phyloP scores from a whole-genome alignment of 148 eudicot species.

The Rhododendron molle region DNA sequence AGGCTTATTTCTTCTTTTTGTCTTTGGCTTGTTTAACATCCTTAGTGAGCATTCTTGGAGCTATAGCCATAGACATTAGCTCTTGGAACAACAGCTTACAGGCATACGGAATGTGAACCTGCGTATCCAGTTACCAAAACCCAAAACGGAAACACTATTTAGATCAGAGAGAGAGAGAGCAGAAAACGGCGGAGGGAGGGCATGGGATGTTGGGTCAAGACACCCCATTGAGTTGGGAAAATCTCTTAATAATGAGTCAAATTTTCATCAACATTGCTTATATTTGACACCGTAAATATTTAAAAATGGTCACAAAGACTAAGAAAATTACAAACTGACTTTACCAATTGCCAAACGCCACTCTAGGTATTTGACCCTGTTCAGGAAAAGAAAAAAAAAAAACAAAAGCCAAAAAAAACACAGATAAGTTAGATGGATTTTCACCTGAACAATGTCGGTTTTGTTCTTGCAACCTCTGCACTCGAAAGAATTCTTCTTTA shows the following conservation, averaged over 20 bases:
- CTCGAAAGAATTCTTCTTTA: conserved; percentile 91
- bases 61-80: conserved; percentile 98
- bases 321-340: not conserved
- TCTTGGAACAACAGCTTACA: conserved; percentile 97
- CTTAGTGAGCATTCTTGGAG: conserved; percentile 94
- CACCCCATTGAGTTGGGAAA: not conserved
- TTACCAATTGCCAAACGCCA: not conserved
- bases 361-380: not conserved
- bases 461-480: conserved; percentile 97
- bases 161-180: not conserved
- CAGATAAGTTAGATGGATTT: not conserved
- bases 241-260: not conserved
- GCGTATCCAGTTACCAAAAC: conserved; percentile 14
- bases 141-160: not conserved
- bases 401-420: not conserved
- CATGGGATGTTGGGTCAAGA: not conserved
- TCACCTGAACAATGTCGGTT: conserved; percentile 95
- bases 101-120: conserved; percentile 96
- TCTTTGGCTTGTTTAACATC: conserved; percentile 64
- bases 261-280: not conserved
- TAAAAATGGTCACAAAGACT: not conserved
- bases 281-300: not conserved
- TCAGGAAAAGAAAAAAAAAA: not conserved
- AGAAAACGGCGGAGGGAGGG: not conserved
- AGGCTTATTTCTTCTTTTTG: conserved; percentile 64